A percentile compares a stretch with the other conserved stretches of the same genome.
These are phyloP conservation scores for Rhizodiscina lignyota DNA, from an alignment of 495 filamentous ascomycete genomes.

Conservation along the genomic window DNA sequence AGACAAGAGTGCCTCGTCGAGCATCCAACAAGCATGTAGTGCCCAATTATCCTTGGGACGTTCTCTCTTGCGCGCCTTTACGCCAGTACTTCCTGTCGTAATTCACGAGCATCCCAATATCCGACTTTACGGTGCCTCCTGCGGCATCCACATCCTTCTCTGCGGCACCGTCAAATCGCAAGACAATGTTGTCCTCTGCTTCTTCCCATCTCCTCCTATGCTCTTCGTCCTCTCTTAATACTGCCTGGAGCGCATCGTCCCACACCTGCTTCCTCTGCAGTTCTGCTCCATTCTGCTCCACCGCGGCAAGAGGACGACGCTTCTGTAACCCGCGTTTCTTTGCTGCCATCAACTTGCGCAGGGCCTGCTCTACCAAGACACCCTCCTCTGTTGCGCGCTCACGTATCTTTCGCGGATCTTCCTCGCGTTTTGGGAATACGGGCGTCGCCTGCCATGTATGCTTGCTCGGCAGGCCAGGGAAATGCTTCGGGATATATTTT, in stretches of 20 bases:
- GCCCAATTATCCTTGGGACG: background rate
- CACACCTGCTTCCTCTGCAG: conserved; percentile 4
- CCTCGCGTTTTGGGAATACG: conserved; percentile 46
- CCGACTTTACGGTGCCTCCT: conserved; percentile 5
- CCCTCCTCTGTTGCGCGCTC: conserved; percentile 60
- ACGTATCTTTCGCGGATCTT: conserved; percentile 52
- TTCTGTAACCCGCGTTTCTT: conserved; percentile 15
- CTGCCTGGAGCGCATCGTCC: conserved; percentile 14
- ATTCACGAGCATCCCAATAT: conserved; percentile 18
- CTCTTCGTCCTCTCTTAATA: conserved; percentile 19
- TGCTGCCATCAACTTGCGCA: conserved; percentile 44
- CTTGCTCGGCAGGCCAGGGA: conserved; percentile 53
- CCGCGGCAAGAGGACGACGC: too few species aligned
- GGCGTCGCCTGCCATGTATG: conserved; percentile 58
- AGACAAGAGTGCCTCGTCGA: background rate
- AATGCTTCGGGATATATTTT: conserved; percentile 45
- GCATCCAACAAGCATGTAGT: background rate
- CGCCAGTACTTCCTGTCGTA: conserved; percentile 21
- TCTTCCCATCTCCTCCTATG: conserved; percentile 6
- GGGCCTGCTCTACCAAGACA: conserved; percentile 53
- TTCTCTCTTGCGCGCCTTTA: conserved; percentile 4
- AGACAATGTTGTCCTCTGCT: background rate
- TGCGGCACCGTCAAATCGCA: conserved; percentile 2
- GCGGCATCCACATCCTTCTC: conserved; percentile 1
- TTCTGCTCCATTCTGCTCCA: conserved; percentile 9